Conservation (phyloP, 805 yeast species). For the Nakazawaea wyomingensis region DNA sequence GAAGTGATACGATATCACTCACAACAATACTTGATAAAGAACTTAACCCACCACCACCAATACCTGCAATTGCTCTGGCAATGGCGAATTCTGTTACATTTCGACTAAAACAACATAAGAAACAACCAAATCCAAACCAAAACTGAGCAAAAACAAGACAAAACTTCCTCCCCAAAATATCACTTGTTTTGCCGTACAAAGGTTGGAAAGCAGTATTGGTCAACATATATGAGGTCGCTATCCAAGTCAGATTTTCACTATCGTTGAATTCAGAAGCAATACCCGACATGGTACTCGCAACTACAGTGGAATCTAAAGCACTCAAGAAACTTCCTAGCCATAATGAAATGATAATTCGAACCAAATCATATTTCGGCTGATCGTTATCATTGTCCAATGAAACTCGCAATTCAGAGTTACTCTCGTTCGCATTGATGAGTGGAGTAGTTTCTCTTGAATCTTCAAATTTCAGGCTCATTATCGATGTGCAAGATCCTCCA, state of each 20-base stretch:
- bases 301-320: conserved; percentile 56
- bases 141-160: conserved; percentile 38
- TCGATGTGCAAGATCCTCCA: too few relatives aligned
- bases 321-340: conserved; percentile 47
- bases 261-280: conserved; percentile 57
- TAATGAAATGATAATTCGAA: conserved; percentile 25
- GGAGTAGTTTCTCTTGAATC: background rate
- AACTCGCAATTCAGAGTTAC: background rate
- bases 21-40: conserved; percentile 47
- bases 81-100: conserved; percentile 40
- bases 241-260: conserved; percentile 54
- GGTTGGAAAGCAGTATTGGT: conserved; percentile 75
- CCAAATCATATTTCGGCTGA: conserved; percentile 6
- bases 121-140: conserved; percentile 40
- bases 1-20: conserved; percentile 50
- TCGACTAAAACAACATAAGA: conserved; percentile 35
- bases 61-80: conserved; percentile 52
- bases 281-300: conserved; percentile 50
- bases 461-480: too few relatives aligned
- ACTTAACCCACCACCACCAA: conserved; percentile 54
- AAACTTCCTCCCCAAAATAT: conserved; percentile 51
- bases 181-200: conserved; percentile 64
- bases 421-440: background rate
- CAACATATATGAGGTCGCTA: conserved; percentile 64
- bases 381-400: background rate